phyloP scores from a whole-genome alignment of 192 early-diverging fungal species.

The Coemansia sp. region DNA sequence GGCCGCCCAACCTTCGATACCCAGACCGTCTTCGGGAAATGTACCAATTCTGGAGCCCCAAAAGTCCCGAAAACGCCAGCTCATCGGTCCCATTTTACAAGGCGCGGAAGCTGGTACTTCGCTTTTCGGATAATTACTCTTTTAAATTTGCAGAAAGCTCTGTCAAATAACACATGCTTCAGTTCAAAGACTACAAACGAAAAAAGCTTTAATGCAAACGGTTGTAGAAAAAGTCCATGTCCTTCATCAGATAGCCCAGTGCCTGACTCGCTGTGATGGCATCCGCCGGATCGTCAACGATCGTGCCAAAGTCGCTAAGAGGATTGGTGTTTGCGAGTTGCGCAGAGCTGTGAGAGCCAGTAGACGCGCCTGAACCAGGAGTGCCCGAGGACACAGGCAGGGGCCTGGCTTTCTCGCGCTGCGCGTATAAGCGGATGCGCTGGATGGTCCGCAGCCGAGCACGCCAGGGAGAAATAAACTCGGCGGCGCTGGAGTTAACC shows the following conservation, averaged over 20 bases:
- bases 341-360: background rate
- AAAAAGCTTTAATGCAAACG: background rate
- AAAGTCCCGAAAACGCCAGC: slow-evolving; percentile 11
- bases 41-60: slow-evolving; percentile 30
- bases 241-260: slow-evolving; percentile 40
- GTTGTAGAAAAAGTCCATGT: slow-evolving; percentile 22
- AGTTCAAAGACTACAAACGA: background rate
- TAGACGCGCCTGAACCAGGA: background rate
- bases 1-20: slow-evolving; percentile 31
- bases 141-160: background rate
- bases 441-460: slow-evolving; percentile 92
- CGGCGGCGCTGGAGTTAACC: slow-evolving; percentile 51
- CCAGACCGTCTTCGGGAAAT: slow-evolving; percentile 27
- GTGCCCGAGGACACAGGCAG: background rate
- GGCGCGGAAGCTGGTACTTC: slow-evolving; percentile 28
- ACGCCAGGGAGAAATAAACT: slow-evolving; percentile 86
- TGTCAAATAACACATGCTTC: too few species aligned
- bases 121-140: background rate
- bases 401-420: slow-evolving; percentile 23
- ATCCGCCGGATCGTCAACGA: slow-evolving; percentile 23
- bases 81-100: slow-evolving; percentile 27
- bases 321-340: background rate
- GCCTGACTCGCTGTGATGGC: slow-evolving; percentile 40
- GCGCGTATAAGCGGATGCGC: slow-evolving; percentile 55
- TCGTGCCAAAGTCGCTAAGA: slow-evolving; percentile 29